Evolutionary conservation across 192 early-diverging fungal genomes (phyloP), one percentile per base, ranked within the genome.

Genomic region (Backusella psychrophila): DNA sequence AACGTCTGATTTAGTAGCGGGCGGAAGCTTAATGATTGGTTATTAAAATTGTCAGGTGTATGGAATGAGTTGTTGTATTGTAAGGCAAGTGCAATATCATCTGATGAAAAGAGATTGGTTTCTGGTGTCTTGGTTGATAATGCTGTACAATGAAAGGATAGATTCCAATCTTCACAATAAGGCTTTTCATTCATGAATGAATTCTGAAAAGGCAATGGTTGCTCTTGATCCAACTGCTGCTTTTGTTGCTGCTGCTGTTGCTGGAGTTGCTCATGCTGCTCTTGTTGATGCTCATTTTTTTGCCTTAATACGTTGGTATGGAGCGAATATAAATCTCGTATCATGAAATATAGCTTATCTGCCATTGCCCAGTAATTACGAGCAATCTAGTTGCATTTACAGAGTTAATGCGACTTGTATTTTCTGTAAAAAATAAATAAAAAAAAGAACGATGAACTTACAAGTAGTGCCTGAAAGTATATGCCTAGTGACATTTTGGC

Each of bases 341-440:
- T 85, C 69, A 87, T 87, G 41, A 85, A 85, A 53, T 82, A 87
- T n/a, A 87, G 79, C 66, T 86, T 89, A 35, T 83, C 84, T 4
- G 86, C 83, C 78, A 86, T 89, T 4, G 83, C 82, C 88, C 88
- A 89, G 31, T 83, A 83, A 34, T 79, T 71, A 49, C 79, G 75
- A 82, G 87, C 84, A 17, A 66, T 78, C 69, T 81, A 36, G 36
- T 33, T 12, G 26, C 6, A 19, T 72, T 46, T 29, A 33, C 3
- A 15, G 11, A 26, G 9, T 71, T 7, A 71, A 38, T 26, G 3
- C 0, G 11, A 63, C 26, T 23, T 29, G 26, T 29, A 2, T 29
- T 3, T 26, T 29, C 21, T 39, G 3, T 39, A 39, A 21, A 53
- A 19, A 29, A 29, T 29, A 29, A 29, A 29, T n/a, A 26, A 6